Evolutionary conservation across 768 basidiomycete species (phyloP).

Genomic region (Lentinula guzmanii): DNA sequence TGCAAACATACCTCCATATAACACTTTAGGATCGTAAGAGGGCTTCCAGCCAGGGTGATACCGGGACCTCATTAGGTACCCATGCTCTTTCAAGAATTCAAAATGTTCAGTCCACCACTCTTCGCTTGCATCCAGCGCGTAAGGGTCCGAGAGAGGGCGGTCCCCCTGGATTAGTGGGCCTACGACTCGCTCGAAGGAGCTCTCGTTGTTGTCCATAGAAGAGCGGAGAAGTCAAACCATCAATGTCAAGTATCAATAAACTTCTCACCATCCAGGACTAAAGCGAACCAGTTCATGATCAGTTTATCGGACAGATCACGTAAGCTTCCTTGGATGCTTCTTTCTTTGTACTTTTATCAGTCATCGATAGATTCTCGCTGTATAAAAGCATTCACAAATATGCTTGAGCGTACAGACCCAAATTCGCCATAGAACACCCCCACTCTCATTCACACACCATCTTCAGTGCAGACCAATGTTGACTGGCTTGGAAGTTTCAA

Average conservation of each 20-base stretch:
- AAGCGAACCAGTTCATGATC: too few species aligned
- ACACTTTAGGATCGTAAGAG: conserved; percentile 9
- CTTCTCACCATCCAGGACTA: too few species aligned
- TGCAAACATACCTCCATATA: neutral
- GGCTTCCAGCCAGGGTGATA: conserved; percentile 15
- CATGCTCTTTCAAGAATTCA: conserved; percentile 9
- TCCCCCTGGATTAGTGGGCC: too few species aligned
- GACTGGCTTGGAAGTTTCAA: neutral
- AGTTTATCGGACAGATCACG: too few species aligned
- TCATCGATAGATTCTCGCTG: too few species aligned
- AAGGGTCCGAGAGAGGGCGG: too few species aligned
- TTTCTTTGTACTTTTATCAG: too few species aligned
- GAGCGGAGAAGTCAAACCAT: neutral
- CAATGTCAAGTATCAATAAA: too few species aligned
- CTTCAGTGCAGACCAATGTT: neutral
- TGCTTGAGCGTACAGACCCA: too few species aligned
- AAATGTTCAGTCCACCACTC: conserved; percentile 11
- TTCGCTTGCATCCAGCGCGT: neutral
- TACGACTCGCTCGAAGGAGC: neutral
- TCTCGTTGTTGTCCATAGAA: neutral
- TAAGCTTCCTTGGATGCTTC: too few species aligned
- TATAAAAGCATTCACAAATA: too few species aligned
- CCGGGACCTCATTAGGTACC: conserved; percentile 13
- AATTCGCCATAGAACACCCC: too few species aligned
- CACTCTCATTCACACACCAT: neutral